Conservation (phyloP, 2,329 filamentous ascomycete species). For the Aschersonia sp. region DNA sequence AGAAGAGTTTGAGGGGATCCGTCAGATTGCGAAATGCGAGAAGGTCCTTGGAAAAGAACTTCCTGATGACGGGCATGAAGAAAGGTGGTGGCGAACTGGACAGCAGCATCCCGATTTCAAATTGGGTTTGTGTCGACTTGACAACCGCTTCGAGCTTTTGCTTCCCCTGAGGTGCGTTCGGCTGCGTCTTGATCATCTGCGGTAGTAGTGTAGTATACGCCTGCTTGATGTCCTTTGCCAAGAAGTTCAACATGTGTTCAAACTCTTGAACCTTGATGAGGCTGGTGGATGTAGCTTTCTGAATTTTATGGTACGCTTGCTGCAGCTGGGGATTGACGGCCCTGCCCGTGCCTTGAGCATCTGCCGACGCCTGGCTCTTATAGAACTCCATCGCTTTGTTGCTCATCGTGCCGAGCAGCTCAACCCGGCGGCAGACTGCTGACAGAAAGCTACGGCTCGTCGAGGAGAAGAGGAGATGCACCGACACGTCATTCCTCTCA, state of each 20-base stretch:
- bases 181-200: slow-evolving; percentile 29
- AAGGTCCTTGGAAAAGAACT: slow-evolving; percentile 46
- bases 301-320: slow-evolving; percentile 39
- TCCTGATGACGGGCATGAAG: slow-evolving; percentile 45
- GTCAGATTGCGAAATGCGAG: slow-evolving; percentile 41
- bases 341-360: slow-evolving; percentile 21
- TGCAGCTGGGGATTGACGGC: slow-evolving; percentile 38
- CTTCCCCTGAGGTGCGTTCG: slow-evolving; percentile 26
- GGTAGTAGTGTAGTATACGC: slow-evolving; percentile 32
- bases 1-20: slow-evolving; percentile 55
- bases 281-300: slow-evolving; percentile 31
- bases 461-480: slow-evolving; percentile 57
- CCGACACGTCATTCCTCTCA: slow-evolving; percentile 38
- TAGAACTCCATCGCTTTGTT: slow-evolving; percentile 35
- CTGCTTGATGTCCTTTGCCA: slow-evolving; percentile 34
- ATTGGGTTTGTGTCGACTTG: slow-evolving; percentile 31
- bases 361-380: slow-evolving; percentile 25
- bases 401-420: slow-evolving; percentile 37
- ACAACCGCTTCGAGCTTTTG: slow-evolving; percentile 27
- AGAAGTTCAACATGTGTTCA: slow-evolving; percentile 40
- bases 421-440: slow-evolving; percentile 50
- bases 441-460: slow-evolving; percentile 60
- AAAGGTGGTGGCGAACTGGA: slow-evolving; percentile 27
- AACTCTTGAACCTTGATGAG: slow-evolving; percentile 47
- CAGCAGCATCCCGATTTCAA: slow-evolving; percentile 39